phyloP scores from a whole-genome alignment of 2,329 filamentous ascomycete species.

The Fusarium succisae region DNA sequence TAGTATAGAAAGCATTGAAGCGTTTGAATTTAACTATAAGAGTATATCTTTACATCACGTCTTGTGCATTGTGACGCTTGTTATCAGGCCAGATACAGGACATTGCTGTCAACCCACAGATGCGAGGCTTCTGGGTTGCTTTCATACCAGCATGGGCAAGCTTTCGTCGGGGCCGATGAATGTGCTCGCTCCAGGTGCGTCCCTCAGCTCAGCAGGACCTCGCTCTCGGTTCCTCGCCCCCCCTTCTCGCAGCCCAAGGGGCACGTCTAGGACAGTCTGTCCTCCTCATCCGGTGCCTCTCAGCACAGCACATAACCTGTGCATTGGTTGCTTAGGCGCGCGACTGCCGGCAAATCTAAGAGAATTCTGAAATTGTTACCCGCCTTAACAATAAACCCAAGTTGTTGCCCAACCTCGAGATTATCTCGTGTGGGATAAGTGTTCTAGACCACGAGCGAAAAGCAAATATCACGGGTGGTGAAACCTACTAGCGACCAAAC shows the following conservation, averaged over 20 bases:
- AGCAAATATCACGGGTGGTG: conserved; percentile 18
- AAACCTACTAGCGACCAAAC: conserved; percentile 22
- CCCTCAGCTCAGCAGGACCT: not conserved
- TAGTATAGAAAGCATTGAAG: conserved; percentile 40
- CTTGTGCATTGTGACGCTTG: not conserved
- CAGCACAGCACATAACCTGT: not conserved
- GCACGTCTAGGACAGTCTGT: not conserved
- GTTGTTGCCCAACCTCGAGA: not conserved
- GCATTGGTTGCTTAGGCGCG: conserved; percentile 19
- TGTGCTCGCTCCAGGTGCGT: not conserved
- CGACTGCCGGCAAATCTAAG: conserved; percentile 20
- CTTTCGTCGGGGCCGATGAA: not conserved
- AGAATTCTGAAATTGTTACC: conserved; percentile 18
- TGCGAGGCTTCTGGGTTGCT: not conserved
- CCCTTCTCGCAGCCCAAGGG: not conserved
- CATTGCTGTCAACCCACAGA: not conserved
- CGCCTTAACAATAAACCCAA: conserved; percentile 27
- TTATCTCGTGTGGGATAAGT: not conserved
- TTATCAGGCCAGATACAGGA: not conserved
- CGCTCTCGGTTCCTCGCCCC: not conserved
- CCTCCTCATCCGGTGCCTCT: not conserved
- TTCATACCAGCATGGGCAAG: not conserved
- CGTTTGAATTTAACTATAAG: conserved; percentile 30
- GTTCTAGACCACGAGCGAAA: conserved; percentile 18
- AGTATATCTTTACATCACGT: not conserved